Evolutionary conservation across 495 filamentous ascomycete genomes (phyloP), one percentile per base, ranked within the genome.

Genomic region (Aspergillus carlsbadensis): DNA sequence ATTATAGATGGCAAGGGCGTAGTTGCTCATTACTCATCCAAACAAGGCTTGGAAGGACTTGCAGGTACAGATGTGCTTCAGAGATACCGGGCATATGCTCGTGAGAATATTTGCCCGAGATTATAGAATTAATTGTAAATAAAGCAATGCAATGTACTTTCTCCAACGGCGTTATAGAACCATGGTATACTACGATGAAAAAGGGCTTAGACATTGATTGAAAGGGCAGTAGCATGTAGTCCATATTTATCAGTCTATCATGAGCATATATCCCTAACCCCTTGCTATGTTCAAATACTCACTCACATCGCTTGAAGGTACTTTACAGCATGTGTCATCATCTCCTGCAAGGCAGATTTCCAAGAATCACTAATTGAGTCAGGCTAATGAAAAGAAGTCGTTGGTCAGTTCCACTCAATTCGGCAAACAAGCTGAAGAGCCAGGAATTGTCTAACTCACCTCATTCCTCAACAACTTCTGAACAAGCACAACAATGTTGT

Each of bases 401-500:
- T n/a, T n/a, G n/a, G n/a, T n/a, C n/a, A n/a, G n/a, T n/a, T n/a
- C n/a, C n/a, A n/a, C n/a, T n/a, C n/a, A n/a, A n/a, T n/a, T n/a
- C n/a, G n/a, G n/a, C n/a, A n/a, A n/a, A 52, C 65, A 43, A 48
- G 40, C 17, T 24, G 21, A 42, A 42, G 17, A 42, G 5, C 4
- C 5, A 14, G 20, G 44, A 47, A 6, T 4, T 7, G 21, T 17
- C 6, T 10, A 21, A 65, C 77, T 68, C 57, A 82, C 78, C 61
- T 78, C 73, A 57, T 75, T 74, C 60, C 74, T 76, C 54, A 87
- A 55, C 29, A 90, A 57, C 58, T 84, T 81, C 36, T 81, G 79
- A 3, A 84, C 63, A 35, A 91, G 72, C 18, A 91, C 77, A 46
- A 87, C 65, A 0, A 74, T 82, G 62, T 91, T 90, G 57, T 85